Evolutionary conservation across 352 stramenopile species (phyloP).

Genomic region (Elongisporangium prolatum): DNA sequence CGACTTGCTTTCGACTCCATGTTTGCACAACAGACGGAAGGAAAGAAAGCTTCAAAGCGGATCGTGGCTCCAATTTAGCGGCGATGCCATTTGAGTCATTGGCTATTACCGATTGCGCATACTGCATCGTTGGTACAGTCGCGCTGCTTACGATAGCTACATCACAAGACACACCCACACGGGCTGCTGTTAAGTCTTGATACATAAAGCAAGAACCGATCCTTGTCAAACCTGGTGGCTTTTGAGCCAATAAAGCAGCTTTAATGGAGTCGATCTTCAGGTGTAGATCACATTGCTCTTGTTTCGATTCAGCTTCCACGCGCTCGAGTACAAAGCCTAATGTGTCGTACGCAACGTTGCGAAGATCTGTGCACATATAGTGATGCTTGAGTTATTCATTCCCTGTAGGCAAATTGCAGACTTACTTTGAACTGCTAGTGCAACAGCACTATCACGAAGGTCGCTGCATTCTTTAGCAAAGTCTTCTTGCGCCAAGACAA

Average conservation of each 20-base stretch:
- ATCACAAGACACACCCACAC: neutral
- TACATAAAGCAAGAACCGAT: neutral
- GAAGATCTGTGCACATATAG: slow-evolving; percentile 25
- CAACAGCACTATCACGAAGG: slow-evolving; percentile 22
- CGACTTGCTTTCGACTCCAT: neutral
- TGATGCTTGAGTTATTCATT: too few species aligned
- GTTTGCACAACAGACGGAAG: slow-evolving; percentile 19
- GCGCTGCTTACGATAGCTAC: neutral
- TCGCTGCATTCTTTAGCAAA: slow-evolving; percentile 37
- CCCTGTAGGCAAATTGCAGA: neutral
- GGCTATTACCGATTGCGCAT: neutral
- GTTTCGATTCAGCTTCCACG: slow-evolving; percentile 38
- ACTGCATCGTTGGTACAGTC: neutral
- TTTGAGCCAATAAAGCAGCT: slow-evolving; percentile 15
- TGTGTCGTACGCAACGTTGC: slow-evolving; percentile 44
- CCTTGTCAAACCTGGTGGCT: slow-evolving; percentile 12
- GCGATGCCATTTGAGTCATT: neutral
- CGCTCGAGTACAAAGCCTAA: slow-evolving; percentile 45
- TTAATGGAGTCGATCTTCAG: slow-evolving; percentile 26
- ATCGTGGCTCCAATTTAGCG: neutral
- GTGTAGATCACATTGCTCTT: slow-evolving; percentile 33
- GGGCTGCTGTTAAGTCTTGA: neutral
- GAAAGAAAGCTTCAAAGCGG: neutral
- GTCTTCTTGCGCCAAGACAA: slow-evolving; percentile 29
- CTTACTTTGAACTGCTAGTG: slow-evolving; percentile 19